Percentiles rank a stretch among this genome's conserved stretches.
Evolutionary conservation across 176 grass and related monocot species (phyloP).

Genomic region (Otatea glauca): DNA sequence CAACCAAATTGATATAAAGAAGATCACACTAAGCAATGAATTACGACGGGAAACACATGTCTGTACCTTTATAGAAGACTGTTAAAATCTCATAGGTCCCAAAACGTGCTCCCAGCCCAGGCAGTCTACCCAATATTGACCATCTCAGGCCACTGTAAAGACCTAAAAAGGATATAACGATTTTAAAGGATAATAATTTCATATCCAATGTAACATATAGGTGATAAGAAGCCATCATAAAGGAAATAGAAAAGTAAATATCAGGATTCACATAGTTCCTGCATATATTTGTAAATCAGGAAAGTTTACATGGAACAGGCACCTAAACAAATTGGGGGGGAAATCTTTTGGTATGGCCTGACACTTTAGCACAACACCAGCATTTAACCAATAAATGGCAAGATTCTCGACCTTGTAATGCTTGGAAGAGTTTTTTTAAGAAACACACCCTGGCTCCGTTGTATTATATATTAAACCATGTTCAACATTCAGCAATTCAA

Average conservation of each 20-base stretch:
- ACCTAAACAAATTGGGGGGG: not conserved
- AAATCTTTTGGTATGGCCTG: not conserved
- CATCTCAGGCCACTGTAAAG: slow-evolving; percentile 83
- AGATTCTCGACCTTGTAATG: not conserved
- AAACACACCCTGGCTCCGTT: not conserved
- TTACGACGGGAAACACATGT: not conserved
- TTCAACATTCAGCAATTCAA: not conserved
- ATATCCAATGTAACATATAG: slow-evolving; percentile 10
- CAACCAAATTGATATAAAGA: slow-evolving; percentile 25
- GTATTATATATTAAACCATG: not conserved
- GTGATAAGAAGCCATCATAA: slow-evolving; percentile 1
- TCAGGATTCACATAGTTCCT: too few relatives aligned
- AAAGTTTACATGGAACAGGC: slow-evolving; percentile 6
- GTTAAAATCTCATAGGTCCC: slow-evolving; percentile 89
- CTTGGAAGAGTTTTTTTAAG: not conserved
- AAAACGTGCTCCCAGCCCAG: slow-evolving; percentile 69
- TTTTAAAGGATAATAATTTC: slow-evolving; percentile 32
- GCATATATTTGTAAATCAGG: too few relatives aligned
- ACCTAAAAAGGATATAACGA: slow-evolving; percentile 51
- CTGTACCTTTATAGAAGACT: slow-evolving; percentile 87
- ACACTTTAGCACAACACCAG: slow-evolving; percentile 1
- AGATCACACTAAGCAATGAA: slow-evolving; percentile 11
- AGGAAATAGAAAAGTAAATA: slow-evolving; percentile 29
- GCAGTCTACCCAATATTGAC: slow-evolving; percentile 68
- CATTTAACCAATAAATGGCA: not conserved